Evolutionary conservation across 1,284 basidiomycete species (phyloP).

Genomic region (Agaricales sp.): DNA sequence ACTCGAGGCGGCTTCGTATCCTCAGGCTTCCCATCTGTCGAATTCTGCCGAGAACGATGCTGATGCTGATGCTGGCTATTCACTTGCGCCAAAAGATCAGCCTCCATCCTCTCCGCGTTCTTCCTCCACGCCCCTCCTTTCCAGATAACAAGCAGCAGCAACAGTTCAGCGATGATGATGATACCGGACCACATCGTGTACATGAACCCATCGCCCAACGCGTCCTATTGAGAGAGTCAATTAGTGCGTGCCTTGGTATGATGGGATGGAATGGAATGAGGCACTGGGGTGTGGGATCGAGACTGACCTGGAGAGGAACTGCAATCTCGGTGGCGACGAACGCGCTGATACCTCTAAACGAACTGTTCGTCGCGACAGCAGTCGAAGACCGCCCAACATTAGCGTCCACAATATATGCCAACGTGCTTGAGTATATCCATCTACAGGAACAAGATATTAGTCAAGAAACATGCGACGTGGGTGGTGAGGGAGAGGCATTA

Average conservation of each 20-base stretch:
- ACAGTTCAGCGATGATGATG: slow-evolving; percentile 27
- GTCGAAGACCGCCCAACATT: slow-evolving; percentile 65
- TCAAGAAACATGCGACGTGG: slow-evolving; percentile 5
- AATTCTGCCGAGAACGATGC: too few relatives aligned
- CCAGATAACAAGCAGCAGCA: slow-evolving; percentile 29
- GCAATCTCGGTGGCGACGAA: slow-evolving; percentile 64
- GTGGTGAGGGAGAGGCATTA: slow-evolving; percentile 8
- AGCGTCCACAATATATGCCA: slow-evolving; percentile 72
- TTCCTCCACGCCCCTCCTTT: background rate
- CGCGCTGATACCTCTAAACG: slow-evolving; percentile 58
- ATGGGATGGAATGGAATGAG: background rate
- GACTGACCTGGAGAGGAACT: slow-evolving; percentile 49
- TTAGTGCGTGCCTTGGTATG: background rate
- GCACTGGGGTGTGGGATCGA: background rate
- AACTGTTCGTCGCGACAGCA: slow-evolving; percentile 63
- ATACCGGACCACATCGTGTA: slow-evolving; percentile 51
- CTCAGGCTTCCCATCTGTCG: too few relatives aligned
- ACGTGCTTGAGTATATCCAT: slow-evolving; percentile 60
- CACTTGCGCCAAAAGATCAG: background rate
- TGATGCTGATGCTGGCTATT: background rate
- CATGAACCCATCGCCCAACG: slow-evolving; percentile 52
- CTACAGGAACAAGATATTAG: slow-evolving; percentile 22
- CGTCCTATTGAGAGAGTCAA: slow-evolving; percentile 20
- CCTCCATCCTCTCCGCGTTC: background rate
- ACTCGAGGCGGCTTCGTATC: too few relatives aligned